Base-by-base conservation (phyloP, 345 rosid species). In the Cardiospermum halicacabum region DNA sequence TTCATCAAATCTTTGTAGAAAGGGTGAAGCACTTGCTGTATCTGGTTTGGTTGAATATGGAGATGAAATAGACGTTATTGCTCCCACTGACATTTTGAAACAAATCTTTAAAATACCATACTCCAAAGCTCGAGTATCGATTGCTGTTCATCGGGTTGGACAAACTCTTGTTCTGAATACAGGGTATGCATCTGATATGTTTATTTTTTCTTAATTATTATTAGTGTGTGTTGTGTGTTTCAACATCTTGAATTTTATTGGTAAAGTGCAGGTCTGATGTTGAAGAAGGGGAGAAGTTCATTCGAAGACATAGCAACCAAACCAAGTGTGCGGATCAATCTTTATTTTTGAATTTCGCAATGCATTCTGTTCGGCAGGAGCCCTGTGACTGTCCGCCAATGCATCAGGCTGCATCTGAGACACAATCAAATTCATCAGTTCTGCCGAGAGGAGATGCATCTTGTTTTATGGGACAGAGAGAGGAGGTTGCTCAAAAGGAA, bases 321-420 rank as follows among this genome's bases (percentile, higher is more conserved):
- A 75, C 98, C 19, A 85, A 88, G 77, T 86, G 96, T 77, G 79
- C 85, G 18, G 98, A 93, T 59, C 85, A 90, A 58, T 81, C 96
- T 22, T 78, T 93, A 67, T 88, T 93, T 85, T 71, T 90, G 51
- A 88, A 93, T 77, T 93, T 93, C 62, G 98, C 98, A 25, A 93
- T 93, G 98, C 98, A 93, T 75, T 93, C 98, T 40, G 97, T 88
- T 61, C 83, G 98, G 72, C 70, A 88, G 97, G 98, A 93, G 83
- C 97, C 97, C 28, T 93, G 98, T 86, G 98, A 93, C 81, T 85
- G 90, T 50, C 98, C 98, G 1, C 96, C 92, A 18, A 69, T 79
- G 19, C 83, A 88, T 80, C 83, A 71, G 16, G 34, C 81, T 22
- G 66, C 76, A 22, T 36, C 84, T 22, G 82, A 80, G 79, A 72